phyloP scores from a whole-genome alignment of 768 basidiomycete genomes.

The Leccinellum luteum region DNA sequence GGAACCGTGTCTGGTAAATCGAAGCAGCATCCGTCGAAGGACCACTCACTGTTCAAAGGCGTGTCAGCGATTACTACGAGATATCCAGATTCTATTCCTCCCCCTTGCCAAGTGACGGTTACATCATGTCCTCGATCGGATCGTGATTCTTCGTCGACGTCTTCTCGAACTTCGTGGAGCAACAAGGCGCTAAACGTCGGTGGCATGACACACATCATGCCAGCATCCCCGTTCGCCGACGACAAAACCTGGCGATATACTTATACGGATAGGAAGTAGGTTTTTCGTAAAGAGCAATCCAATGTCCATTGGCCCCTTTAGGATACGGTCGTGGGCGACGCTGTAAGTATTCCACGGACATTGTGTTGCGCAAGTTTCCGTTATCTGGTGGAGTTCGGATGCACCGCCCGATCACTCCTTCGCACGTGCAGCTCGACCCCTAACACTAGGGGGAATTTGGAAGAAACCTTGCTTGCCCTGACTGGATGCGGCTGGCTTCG shows the following conservation, averaged over 20 bases:
- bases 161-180: neutral
- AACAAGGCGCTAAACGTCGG: neutral
- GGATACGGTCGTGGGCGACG: neutral
- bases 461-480: slow-evolving; percentile 9
- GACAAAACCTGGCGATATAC: neutral
- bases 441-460: neutral
- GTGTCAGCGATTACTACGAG: neutral
- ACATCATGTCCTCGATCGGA: neutral
- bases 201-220: neutral
- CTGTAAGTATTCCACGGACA: neutral
- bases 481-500: neutral
- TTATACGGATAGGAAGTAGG: neutral
- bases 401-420: neutral
- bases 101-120: neutral
- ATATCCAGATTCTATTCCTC: neutral
- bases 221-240: neutral
- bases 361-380: neutral
- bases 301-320: neutral
- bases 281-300: neutral
- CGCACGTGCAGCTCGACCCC: neutral
- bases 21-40: neutral
- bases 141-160: neutral
- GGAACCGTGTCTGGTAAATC: neutral
- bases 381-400: neutral
- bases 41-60: neutral